Evolutionary conservation across 148 eudicot species (phyloP), one percentile per base, ranked within the genome.

Genomic region (Rhododendron simsii): DNA sequence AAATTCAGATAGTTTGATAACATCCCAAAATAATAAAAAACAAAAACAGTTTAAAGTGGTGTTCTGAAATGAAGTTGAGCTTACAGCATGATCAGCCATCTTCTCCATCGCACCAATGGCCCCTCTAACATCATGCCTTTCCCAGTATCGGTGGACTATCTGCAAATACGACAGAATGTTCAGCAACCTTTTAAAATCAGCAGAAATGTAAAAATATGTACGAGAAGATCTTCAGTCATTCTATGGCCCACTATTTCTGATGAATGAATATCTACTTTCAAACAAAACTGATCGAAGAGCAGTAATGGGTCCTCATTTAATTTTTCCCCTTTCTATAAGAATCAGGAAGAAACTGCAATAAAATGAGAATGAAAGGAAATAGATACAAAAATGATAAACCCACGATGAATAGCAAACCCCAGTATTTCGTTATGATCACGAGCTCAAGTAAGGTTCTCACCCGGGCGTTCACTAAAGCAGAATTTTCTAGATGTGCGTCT

Each of bases 31-130:
- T 33, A 30, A 33, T 11, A 80, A 81, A 74, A n/a, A 65, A 41
- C 45, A 41, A 20, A 14, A 74, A 26, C 44, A 7, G 28, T 35
- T 16, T 16, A 85, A 63, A 79, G 20, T 33, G 50, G 39, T 10
- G 23, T n/a, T 61, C 81, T 16, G 82, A 50, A 23, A 75, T 33
- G 85, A 11, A 76, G 57, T 85, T n/a, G 84, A 87, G 86, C 94
- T 91, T 91, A 95, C 99, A 89, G 94, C 92, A 90, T 94, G 92
- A 93, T 97, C 99, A 86, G 85, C 92, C 98, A 97, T 92, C 90
- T 94, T 97, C 89, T 91, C 92, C 92, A 93, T 91, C 50, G 91
- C 95, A 91, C 87, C 73, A 84, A 97, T 87, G 75, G 98, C 95
- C 84, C 98, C 99, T 93, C 91, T 97, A 61, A 97, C 86, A 91